Conservation (phyloP, 306 rosid species). For the Coriaria nepalensis region DNA sequence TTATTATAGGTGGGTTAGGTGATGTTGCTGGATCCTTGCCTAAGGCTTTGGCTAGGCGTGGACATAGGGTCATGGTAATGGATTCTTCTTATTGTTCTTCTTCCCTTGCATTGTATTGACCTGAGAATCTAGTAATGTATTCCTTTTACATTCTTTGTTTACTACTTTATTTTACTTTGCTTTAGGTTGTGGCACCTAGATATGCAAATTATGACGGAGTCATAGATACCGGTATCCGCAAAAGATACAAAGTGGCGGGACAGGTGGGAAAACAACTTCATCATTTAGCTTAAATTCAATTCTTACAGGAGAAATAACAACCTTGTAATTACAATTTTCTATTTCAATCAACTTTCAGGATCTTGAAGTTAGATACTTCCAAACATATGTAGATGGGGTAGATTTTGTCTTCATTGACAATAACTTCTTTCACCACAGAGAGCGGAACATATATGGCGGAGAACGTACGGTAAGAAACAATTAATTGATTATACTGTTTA, state of each 20-base stretch:
- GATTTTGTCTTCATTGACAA: constrained; percentile 74
- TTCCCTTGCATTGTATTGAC: background rate
- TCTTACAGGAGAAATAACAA: too few species aligned
- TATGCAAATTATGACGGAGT: constrained; percentile 57
- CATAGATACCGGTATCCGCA: constrained; percentile 47
- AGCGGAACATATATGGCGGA: constrained; percentile 57
- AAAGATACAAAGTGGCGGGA: constrained; percentile 52
- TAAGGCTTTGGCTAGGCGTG: constrained; percentile 98
- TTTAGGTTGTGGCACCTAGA: constrained; percentile 67
- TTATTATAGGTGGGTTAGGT: constrained; percentile 84
- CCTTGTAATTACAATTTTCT: too few species aligned
- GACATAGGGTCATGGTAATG: constrained; percentile 94
- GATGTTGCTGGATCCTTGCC: constrained; percentile 97
- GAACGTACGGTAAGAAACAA: constrained; percentile 45
- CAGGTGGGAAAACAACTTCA: constrained; percentile 45
- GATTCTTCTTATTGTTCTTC: constrained; percentile 9
- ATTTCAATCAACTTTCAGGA: constrained; percentile 39
- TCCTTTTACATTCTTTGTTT: background rate
- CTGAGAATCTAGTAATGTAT: background rate
- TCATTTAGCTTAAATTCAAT: background rate
- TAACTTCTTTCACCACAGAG: constrained; percentile 38
- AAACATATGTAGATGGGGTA: constrained; percentile 70
- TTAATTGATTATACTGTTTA: constrained; percentile 1
- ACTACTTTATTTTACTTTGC: constrained; percentile 11
- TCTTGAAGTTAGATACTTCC: constrained; percentile 64